These are phyloP conservation scores for Cnidoscolus chayamansa DNA, from an alignment of 441 rosid species.

Conservation along the genomic window DNA sequence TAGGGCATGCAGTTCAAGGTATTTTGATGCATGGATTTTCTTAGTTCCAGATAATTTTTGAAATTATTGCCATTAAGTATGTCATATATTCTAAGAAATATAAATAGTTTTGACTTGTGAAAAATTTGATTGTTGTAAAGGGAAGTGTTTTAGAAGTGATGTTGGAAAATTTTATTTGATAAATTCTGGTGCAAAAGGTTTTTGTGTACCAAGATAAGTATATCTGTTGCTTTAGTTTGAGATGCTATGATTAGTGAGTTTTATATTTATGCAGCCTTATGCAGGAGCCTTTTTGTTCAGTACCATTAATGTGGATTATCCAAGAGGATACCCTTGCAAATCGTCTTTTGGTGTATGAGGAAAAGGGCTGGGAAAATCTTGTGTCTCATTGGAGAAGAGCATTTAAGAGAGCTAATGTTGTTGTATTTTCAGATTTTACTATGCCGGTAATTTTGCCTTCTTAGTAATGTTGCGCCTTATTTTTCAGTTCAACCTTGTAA, in stretches of 20 bases:
- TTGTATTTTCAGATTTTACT: constrained; percentile 77
- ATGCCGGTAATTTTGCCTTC: constrained; percentile 59
- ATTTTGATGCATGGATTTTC: not conserved
- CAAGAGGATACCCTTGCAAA: constrained; percentile 84
- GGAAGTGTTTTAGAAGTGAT: not conserved
- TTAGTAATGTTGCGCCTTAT: constrained; percentile 6
- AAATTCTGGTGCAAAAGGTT: not conserved
- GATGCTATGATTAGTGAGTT: constrained; percentile 52
- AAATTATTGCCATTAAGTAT: not conserved
- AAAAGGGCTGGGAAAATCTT: constrained; percentile 56
- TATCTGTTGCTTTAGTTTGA: constrained; percentile 28
- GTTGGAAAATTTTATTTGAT: not conserved
- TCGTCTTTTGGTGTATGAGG: constrained; percentile 64
- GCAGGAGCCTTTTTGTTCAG: constrained; percentile 94
- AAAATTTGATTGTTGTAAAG: not conserved
- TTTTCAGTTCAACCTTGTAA: constrained; percentile 13
- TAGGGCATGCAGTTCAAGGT: not conserved
- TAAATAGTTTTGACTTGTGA: not conserved
- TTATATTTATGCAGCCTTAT: constrained; percentile 90
- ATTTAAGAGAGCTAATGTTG: constrained; percentile 69
- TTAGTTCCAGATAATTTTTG: not conserved
- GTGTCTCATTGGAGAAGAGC: constrained; percentile 69
- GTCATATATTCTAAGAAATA: not conserved
- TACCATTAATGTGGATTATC: constrained; percentile 89
- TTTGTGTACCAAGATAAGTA: constrained; percentile 8